Evolutionary conservation across 352 stramenopile species (phyloP), one percentile per base, ranked within the genome.

Genomic region (Globisporangium paddicum): DNA sequence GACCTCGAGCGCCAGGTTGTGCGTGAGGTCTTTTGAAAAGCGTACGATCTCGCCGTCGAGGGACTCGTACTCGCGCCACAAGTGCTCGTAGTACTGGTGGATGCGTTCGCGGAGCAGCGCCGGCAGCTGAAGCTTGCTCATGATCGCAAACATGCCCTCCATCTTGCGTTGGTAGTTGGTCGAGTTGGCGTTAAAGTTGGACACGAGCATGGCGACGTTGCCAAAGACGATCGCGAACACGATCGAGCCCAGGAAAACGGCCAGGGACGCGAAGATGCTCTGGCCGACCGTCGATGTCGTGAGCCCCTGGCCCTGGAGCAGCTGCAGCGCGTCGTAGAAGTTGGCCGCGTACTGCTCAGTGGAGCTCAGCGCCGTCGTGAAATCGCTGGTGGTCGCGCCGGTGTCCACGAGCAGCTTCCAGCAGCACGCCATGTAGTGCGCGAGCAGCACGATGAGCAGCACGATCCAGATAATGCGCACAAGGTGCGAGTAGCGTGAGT

Each of bases 21-120:
- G 68, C 5, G 60, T 71, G 16, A 83, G 69, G 25, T 81, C 72
- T 6, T 60, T 47, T 1, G 70, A 58, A 48, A 79, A 81, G 13
- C 68, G 69, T 49, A 49, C 54, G 2, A 75, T 32, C 16, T 71
- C 54, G 8, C 67, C 67, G 37, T 83, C 72, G 0, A 81, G 40
- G 19, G 66, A 52, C 26, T 79, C 67, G 55, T 81, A 79, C 21
- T 79, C 69, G 3, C 62, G 21, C 69, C 71, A 83, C 13, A 80
- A 47, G 47, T 81, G 76, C n/a, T 52, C 64, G 57, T 79, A 82
- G 56, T 73, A 79, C 18, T 68, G 34, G 23, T 75, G 54, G 14
- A 82, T 63, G 14, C 69, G 62, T 0, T 79, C 62, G 3, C 68
- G 65, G 18, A 82, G 40, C 11, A 64, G 60, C 0, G 48, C 4